Evolutionary conservation across 108 stramenopile species (phyloP).

Genomic region (Skeletonema marinoi): DNA sequence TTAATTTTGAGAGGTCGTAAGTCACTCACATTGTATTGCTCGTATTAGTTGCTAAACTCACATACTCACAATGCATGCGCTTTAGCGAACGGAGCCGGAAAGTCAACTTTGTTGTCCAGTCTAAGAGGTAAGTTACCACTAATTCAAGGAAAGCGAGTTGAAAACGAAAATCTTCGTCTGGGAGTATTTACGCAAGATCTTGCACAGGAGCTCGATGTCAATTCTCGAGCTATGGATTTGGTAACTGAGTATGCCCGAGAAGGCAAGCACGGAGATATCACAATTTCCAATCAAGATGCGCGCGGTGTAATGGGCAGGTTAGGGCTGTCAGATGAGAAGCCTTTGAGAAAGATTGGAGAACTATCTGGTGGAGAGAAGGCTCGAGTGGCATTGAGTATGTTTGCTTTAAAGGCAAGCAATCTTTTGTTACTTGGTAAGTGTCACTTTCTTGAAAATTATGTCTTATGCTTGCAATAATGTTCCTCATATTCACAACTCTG

Average conservation of each 20-base stretch:
- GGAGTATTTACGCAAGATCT: slow-evolving; percentile 90
- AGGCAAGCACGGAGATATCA: slow-evolving; percentile 70
- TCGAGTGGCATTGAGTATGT: slow-evolving; percentile 81
- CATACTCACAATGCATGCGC: no score
- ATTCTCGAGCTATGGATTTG: slow-evolving; percentile 76
- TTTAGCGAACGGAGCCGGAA: slow-evolving; percentile 85
- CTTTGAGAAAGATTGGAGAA: slow-evolving; percentile 62
- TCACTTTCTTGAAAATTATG: not conserved
- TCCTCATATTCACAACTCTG: not conserved
- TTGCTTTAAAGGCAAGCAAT: slow-evolving; percentile 83
- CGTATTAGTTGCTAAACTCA: no score
- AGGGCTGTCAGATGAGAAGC: slow-evolving; percentile 82
- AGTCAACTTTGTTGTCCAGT: slow-evolving; percentile 86
- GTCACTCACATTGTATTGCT: no score
- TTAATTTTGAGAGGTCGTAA: slow-evolving; percentile 63
- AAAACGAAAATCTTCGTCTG: slow-evolving; percentile 64
- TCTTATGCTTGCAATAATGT: not conserved
- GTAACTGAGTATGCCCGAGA: slow-evolving; percentile 74
- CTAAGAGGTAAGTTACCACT: slow-evolving; percentile 80
- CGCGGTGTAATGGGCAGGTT: slow-evolving; percentile 78
- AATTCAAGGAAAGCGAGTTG: slow-evolving; percentile 64
- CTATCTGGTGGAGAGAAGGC: slow-evolving; percentile 87
- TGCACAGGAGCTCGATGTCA: slow-evolving; percentile 84
- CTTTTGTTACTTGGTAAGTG: slow-evolving; percentile 72
- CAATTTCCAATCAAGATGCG: slow-evolving; percentile 78